Evolutionary conservation across 73 alveolate species (phyloP), one percentile per base, ranked within the genome.

Genomic region (Blepharisma japonicum): DNA sequence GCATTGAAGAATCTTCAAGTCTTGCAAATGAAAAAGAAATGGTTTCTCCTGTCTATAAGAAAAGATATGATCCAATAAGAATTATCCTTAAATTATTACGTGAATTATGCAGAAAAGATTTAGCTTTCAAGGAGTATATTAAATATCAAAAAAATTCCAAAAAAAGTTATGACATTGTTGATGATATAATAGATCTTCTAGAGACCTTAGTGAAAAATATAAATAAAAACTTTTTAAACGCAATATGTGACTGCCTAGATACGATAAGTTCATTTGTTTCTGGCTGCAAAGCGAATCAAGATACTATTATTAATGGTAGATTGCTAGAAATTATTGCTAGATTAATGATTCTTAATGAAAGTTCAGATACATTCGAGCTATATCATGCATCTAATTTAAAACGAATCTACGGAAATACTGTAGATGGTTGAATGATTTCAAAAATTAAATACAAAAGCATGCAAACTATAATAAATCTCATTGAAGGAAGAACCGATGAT

Each of bases 261-360:
- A 85, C 92, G 2, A 54, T 85, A 6, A 85, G 84, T 25, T 90
- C 81, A 66, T 48, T 85, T 5, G 68, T 85, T 4, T 45, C 81
- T 70, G 92, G 92, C 23, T 85, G 92, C 45, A 71, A 56, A 71
- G 67, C 46, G 71, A 85, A 85, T 72, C 56, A 85, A 72, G 48
- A 47, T 38, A 14, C 83, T 7, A 55, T 85, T 38, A 18, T 82
- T 0, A 56, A 82, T 70, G 68, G 89, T 6, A 85, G 56, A 54
- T 83, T 85, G 9, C 38, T 85, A 27, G 92, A 85, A 18, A 51
- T 68, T 49, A 81, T 71, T 82, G 82, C 68, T 25, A 32, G 48
- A 0, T 49, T 85, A 39, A 55, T 85, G 42, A 21, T 53, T 38
- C 77, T 80, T 18, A 81, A 81, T 70, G 89, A 80, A 47, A 54